Base-by-base conservation (phyloP, 305 asterid species). In the Caryopteris hybrid region DNA sequence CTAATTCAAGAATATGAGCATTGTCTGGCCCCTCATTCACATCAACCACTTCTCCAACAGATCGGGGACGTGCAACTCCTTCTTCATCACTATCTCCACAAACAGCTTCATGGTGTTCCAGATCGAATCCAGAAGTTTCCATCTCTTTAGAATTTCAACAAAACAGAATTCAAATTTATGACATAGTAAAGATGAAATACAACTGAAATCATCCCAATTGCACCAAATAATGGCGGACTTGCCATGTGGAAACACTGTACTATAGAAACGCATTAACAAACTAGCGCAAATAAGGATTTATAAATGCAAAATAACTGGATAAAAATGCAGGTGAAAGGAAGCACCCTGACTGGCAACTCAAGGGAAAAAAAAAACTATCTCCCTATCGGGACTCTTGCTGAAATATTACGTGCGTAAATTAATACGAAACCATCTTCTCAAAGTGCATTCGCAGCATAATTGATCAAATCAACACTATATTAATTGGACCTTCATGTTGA, bases 41-140 rank as follows among this genome's bases (percentile, higher is more conserved):
- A 61, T 84, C 84, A 39, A 80, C 89, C 63, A 81, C 88, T 75
- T 85, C 87, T 46, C 85, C 85, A 61, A 82, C 85, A 11, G 80
- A 78, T n/a, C 79, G 74, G 0, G 76, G 81, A 41, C 72, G 66
- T 47, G 77, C 70, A 14, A 73, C 71, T 63, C 79, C 85, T 33
- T 84, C 90, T 54, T 78, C 87, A 17, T 84, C 85, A 47, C 85
- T 79, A 39, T 82, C 86, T 62, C 78, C 82, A 52, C 74, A 76
- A 18, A 62, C 56, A 5, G 73, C 77, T 71, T 79, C 82, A n/a
- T 54, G 74, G 21, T 47, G 72, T 69, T 74, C 81, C 36, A 74
- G 68, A 50, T 76, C 80, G 5, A 72, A 72, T 58, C 78, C 75
- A 23, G 81, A 63, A 54, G 47, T 77, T 65, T 78, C 84, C 87